Evolutionary conservation across 495 filamentous ascomycete genomes (phyloP).

Genomic region (Bryoglossum gracile): DNA sequence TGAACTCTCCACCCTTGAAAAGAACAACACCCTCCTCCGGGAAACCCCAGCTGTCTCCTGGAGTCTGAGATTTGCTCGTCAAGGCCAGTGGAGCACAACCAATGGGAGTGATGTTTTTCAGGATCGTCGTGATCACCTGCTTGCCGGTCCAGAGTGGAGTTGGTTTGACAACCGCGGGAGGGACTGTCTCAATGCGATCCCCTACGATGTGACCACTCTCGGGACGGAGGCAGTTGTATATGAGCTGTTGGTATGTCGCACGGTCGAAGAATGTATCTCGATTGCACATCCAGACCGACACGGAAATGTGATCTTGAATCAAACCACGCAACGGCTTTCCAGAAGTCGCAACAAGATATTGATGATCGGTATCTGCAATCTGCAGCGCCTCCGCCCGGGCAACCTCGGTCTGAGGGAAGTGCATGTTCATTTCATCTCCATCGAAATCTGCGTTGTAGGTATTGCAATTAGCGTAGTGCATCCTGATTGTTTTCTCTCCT

Average conservation of each 20-base stretch:
- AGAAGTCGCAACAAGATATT: constrained; percentile 90
- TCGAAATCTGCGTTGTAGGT: constrained; percentile 99
- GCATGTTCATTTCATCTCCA: constrained; percentile 99
- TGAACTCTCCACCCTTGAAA: constrained; percentile 78
- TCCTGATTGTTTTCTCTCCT: constrained; percentile 93
- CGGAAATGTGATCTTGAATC: constrained; percentile 97
- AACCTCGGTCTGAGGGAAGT: constrained; percentile 96
- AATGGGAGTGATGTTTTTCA: constrained; percentile 80
- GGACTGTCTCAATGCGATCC: constrained; percentile 65
- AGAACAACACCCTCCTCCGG: constrained; percentile 67
- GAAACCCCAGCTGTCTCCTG: constrained; percentile 64
- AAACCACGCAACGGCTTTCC: constrained; percentile 93
- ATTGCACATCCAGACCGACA: constrained; percentile 83
- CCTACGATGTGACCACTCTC: constrained; percentile 73
- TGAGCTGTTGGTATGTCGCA: constrained; percentile 83
- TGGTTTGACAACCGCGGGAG: constrained; percentile 79
- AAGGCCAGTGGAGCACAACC: constrained; percentile 73
- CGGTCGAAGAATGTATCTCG: constrained; percentile 87
- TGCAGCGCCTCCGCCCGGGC: constrained; percentile 84
- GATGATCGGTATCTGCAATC: constrained; percentile 93
- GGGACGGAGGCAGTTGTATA: constrained; percentile 83
- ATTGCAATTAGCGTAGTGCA: constrained; percentile 99
- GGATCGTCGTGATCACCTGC: constrained; percentile 86
- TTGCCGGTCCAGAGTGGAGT: constrained; percentile 91
- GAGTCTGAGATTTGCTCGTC: constrained; percentile 67